Conservation (phyloP, 352 stramenopile genomes). For the Pythium insidiosum region DNA sequence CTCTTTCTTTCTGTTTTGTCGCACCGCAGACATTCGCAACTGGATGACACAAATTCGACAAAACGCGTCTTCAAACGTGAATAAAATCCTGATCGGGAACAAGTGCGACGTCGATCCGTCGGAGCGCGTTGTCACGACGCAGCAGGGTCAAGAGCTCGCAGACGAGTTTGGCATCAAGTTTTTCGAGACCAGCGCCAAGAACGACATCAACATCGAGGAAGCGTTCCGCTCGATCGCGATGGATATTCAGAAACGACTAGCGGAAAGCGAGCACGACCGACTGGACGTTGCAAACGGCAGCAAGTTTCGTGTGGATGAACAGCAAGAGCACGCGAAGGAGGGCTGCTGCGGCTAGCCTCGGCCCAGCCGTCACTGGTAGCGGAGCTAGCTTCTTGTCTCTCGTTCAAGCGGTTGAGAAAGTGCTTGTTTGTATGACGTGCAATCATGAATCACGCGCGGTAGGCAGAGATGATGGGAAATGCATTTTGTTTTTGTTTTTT, state of each 20-base stretch:
- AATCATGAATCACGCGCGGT: no score
- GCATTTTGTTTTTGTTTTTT: no score
- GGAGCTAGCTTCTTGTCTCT: no score
- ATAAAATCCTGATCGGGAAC: constrained; percentile 99
- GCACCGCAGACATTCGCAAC: constrained; percentile 72
- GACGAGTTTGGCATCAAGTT: constrained; percentile 93
- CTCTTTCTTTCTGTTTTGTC: no score
- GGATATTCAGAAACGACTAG: constrained; percentile 83
- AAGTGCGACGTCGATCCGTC: constrained; percentile 98
- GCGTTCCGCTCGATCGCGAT: constrained; percentile 85
- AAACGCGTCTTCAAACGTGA: constrained; percentile 98
- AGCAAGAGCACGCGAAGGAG: constrained; percentile 71
- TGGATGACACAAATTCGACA: constrained; percentile 93
- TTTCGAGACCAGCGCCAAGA: constrained; percentile 93
- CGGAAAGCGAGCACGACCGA: constrained; percentile 83
- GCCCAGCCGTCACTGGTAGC: no score
- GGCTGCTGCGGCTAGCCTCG: constrained; percentile 63
- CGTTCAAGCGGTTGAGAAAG: no score
- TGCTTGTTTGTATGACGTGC: no score
- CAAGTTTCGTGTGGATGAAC: constrained; percentile 82
- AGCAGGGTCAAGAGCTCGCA: constrained; percentile 91
- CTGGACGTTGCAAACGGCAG: constrained; percentile 83
- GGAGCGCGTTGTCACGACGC: constrained; percentile 89
- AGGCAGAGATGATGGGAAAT: no score
- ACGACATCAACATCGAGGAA: constrained; percentile 90